Evolutionary conservation across 1,139 yeast genomes (phyloP), one percentile per base, ranked within the genome.

Genomic region (Schwanniomyces etchellsii): DNA sequence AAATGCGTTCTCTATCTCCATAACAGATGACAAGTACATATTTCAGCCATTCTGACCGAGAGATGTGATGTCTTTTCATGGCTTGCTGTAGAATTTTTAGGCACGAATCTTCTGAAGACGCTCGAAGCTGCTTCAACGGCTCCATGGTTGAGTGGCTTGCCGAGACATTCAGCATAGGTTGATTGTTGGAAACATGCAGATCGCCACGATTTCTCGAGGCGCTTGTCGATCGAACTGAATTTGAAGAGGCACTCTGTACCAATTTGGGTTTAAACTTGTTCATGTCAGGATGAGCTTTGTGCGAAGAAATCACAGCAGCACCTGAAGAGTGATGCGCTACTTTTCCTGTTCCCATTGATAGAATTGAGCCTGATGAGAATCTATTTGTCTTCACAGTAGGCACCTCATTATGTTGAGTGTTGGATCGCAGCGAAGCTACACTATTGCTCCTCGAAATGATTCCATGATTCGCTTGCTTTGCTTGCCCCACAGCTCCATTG

Each of bases 51-150:
- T 88, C 96, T 32, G 76, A 81, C 24, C 80, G 74, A 17, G 78
- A 78, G 34, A 91, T 71, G 40, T 79, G 81, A 57, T 89, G 95
- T 40, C 94, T 72, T 43, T 80, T 77, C 82, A 88, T 81, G 4
- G 96, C 96, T 25, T 83, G 88, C 45, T 86, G 95, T 30, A 91
- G 60, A 16, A 91, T 82, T 55, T 84, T 85, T 46, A 83, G 78
- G 53, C 96, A 88, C 2, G 96, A 88, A 48, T 89, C 97, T 37
- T 89, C 96, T 15, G 88, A 80, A 3, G 93, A 81, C 1, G 95
- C 95, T 31, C 94, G 64, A 39, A 89, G 62, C 44, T 86, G 94
- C 46, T 86, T 85, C 44, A 88, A 67, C 0, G 96, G 94, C 46
- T 89, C 95, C 28, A 44, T 57, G 24, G 32, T 29, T 5, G 44